Evolutionary conservation across 192 early-diverging fungal species (phyloP).

Genomic region (Umbelopsis isabellina): DNA sequence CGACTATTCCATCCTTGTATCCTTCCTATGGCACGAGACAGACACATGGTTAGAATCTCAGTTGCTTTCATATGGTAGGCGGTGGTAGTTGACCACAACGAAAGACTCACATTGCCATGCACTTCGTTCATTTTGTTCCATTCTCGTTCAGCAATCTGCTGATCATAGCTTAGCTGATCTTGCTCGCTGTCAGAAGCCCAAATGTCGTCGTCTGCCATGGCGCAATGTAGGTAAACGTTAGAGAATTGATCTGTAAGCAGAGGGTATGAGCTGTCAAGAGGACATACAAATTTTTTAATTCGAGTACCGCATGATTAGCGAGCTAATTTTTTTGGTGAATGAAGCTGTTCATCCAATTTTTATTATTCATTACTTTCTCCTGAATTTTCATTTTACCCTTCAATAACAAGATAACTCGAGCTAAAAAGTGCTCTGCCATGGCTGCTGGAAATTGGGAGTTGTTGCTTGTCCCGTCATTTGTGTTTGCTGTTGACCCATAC

Average conservation of each 20-base stretch:
- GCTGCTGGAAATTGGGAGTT: neutral
- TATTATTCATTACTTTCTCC: neutral
- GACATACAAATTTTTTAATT: neutral
- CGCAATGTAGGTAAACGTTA: neutral
- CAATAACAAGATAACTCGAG: neutral
- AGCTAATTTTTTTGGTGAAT: no score
- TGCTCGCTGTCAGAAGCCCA: conserved; percentile 51
- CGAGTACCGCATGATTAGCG: neutral
- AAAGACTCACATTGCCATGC: conserved; percentile 60
- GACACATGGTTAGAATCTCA: neutral
- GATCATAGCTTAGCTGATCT: conserved; percentile 54
- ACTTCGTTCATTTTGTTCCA: conserved; percentile 64
- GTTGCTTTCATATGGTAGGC: neutral
- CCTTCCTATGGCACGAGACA: conserved; percentile 47
- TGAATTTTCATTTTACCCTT: no score
- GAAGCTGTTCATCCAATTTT: neutral
- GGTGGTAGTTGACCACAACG: neutral
- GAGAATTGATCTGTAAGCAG: neutral
- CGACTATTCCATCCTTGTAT: conserved; percentile 67
- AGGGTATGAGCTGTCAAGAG: neutral
- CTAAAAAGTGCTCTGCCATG: conserved; percentile 4
- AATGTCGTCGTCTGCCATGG: conserved; percentile 50
- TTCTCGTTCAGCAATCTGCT: conserved; percentile 57
- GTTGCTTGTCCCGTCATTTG: conserved; percentile 10
- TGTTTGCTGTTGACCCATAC: conserved; percentile 4